These are phyloP conservation scores for Mycena crocata DNA, from an alignment of 768 basidiomycete species.

Conservation along the genomic window DNA sequence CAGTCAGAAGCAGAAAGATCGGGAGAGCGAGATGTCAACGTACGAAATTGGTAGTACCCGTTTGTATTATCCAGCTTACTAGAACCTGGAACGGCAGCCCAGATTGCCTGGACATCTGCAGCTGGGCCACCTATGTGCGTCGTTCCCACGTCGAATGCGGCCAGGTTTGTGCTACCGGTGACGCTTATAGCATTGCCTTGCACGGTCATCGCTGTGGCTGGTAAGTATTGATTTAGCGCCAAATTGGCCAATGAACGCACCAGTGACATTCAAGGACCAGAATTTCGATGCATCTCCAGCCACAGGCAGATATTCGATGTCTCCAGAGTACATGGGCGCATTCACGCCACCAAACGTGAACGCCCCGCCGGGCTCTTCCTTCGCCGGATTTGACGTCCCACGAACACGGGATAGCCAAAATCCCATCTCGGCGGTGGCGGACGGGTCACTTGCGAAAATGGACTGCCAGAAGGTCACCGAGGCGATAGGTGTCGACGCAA, in stretches of 20 bases:
- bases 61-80: not conserved
- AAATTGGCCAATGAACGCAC: not conserved
- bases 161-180: not conserved
- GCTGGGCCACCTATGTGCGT: not conserved
- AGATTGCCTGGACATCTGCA: not conserved
- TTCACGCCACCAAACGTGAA: constrained; percentile 10
- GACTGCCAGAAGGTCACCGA: not conserved
- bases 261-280: not conserved
- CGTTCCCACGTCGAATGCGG: not conserved
- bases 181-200: not conserved
- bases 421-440: not conserved
- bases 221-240: not conserved
- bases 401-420: constrained; percentile 1
- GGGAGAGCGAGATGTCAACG: not conserved
- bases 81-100: constrained; percentile 3
- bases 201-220: not conserved
- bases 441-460: not conserved
- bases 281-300: not conserved
- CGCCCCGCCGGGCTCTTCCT: not conserved
- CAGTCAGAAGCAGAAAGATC: not conserved
- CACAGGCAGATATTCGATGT: not conserved
- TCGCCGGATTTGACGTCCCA: not conserved
- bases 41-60: constrained; percentile 12
- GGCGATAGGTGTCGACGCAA: not conserved
- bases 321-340: not conserved